Evolutionary conservation across 768 basidiomycete species (phyloP).

Genomic region (Tulasnella sp.): DNA sequence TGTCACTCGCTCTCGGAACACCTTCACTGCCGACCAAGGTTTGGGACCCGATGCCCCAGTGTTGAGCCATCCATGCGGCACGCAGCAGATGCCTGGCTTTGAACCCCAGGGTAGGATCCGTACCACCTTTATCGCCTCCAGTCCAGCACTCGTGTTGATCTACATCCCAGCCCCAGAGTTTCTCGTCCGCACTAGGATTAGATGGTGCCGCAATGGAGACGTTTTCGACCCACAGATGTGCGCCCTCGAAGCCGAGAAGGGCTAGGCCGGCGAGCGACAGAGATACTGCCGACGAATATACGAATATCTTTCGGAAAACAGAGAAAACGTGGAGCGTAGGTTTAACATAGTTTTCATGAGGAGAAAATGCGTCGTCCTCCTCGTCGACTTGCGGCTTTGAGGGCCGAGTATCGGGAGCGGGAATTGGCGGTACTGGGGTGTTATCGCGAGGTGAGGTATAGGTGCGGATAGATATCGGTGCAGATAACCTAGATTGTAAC

Average conservation of each 20-base stretch:
- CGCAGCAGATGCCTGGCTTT: conserved; percentile 49
- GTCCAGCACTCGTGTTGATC: conserved; percentile 50
- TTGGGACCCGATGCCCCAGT: conserved; percentile 44
- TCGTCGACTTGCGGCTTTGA: neutral
- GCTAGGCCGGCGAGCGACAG: conserved; percentile 7
- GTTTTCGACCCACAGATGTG: conserved; percentile 55
- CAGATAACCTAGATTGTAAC: neutral
- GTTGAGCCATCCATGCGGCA: conserved; percentile 57
- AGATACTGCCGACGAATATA: conserved; percentile 1
- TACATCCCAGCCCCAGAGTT: conserved; percentile 50
- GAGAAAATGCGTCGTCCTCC: neutral
- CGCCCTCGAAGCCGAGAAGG: conserved; percentile 35
- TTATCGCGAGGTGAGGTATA: neutral
- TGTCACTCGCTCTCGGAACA: neutral
- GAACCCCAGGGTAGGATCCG: conserved; percentile 57
- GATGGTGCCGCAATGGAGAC: conserved; percentile 32
- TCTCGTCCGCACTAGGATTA: conserved; percentile 21
- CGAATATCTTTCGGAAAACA: neutral
- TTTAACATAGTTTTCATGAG: conserved; percentile 12
- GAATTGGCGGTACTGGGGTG: neutral
- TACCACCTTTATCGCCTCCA: conserved; percentile 41
- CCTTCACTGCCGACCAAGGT: conserved; percentile 28
- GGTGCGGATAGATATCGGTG: neutral
- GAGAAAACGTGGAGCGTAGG: conserved; percentile 4
- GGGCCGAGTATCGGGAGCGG: too few species aligned